Base-by-base conservation (phyloP, 1,284 basidiomycete species). In the Rhodotorula sp. region DNA sequence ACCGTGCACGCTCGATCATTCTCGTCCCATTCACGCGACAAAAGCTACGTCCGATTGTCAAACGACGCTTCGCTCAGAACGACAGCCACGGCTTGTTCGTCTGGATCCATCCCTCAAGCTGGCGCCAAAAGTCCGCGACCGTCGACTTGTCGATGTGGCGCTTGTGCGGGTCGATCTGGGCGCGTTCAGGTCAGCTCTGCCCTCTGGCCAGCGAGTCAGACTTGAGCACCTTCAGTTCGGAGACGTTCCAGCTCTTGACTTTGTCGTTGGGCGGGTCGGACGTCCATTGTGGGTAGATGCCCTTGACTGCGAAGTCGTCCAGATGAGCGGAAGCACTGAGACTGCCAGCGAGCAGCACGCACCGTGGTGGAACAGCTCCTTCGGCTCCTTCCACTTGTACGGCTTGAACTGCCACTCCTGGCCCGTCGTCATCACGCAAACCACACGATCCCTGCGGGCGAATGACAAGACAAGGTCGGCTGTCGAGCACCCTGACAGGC, bases 361-460 rank as follows among this genome's bases (percentile, higher is more conserved):
- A 95, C 93, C 93, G 80, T 98, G 90, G 80, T 95, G 91, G 83
- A 98, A 98, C 44, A 98, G 83, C 66, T 90, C 87, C 73, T 89
- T 88, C 1, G 96, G 95, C 77, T 98, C 93, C 63, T 86, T 89
- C 95, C 95, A 98, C 80, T 93, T 93, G 84, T 98, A 99, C 45
- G 91, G 89, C 75, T 90, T 87, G 83, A 99, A 99, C 81, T 98
- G 96, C 96, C 96, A 99, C 61, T 90, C 89, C 78, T 98, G 96
- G 3, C 96, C 96, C 0, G 93, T 98, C 2, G 96, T 98, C 86
- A 97, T 90, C 17, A 99, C 96, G 77, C 93, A 96, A 7, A 97
- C 89, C 9, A 99, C 97, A 41, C 96, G 87, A 72, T 96, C 92
- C 86, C 86, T 85, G 72, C 48, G 13, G 2, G 7, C 7, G 27